Evolutionary conservation across 2,329 filamentous ascomycete genomes (phyloP), one percentile per base, ranked within the genome.

Genomic region (Byssothecium circinans): DNA sequence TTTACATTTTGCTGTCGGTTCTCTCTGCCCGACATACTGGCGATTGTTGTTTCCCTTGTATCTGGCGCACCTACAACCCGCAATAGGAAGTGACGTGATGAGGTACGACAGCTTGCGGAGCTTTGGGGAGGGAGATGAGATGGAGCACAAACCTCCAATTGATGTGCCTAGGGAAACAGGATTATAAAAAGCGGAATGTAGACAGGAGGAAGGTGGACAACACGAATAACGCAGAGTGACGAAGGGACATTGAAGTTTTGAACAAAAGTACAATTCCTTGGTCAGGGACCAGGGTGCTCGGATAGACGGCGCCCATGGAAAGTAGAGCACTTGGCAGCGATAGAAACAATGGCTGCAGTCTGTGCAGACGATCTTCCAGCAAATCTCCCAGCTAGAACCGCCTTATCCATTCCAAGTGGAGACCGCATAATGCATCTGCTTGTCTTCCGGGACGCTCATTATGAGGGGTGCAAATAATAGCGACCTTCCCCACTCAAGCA

Each of bases 1-100:
- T 69, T 72, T 39, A 73, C 68, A 46, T 72, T 73, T 40, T 68
- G 61, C 12, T 20, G 35, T 32, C 62, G 60, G 35, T 51, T 70
- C 45, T 65, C 65, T 33, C 57, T 57, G 11, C 55, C 54, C 64
- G 35, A 22, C 35, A 37, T 37, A 25, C 23, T 10, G 40, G 29
- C 18, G 40, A n/a, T 42, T 30, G 40, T 42, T 11, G 6, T 17
- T 34, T 6, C 20, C 36, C 12, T 32, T 14, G 12, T 32, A 32
- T 8, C 12, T 14, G 29, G 6, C 12, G 29, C 29, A 32, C 29
- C 29, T 12, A n/a, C 29, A 12, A 32, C 6, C n/a, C 15, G 34
- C 34, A 52, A 52, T 23, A 56, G 53, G 8, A 33, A 23, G 11
- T n/a, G 41, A 58, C 55, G 35, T 56, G 58, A 54, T 60, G 58